Evolutionary conservation across 2,329 filamentous ascomycete genomes (phyloP).

Genomic region (Zasmidium angulare): DNA sequence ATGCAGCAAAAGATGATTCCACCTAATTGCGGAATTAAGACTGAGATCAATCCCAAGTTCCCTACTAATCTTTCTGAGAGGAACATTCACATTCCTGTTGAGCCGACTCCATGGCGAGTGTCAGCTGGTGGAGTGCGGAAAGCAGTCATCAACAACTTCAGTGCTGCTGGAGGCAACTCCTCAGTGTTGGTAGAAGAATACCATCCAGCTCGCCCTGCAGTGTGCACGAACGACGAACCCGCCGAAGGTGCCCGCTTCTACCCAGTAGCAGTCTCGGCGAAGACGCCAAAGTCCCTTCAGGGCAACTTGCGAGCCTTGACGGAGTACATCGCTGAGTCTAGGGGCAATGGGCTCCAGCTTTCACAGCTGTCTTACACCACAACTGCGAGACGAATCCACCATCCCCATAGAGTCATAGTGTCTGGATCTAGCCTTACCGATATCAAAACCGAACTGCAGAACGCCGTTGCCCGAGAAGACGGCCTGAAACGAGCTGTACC

Average conservation of each 20-base stretch:
- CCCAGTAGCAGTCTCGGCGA: slow-evolving; percentile 23
- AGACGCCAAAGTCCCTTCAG: slow-evolving; percentile 20
- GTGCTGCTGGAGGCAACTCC: slow-evolving; percentile 40
- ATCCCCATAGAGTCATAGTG: slow-evolving; percentile 16
- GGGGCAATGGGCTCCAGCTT: neutral
- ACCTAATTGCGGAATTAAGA: slow-evolving; percentile 10
- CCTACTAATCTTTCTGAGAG: slow-evolving; percentile 2
- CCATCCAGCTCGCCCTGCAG: neutral
- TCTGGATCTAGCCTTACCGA: neutral
- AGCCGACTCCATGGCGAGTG: neutral
- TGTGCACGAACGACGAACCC: neutral
- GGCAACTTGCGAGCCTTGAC: slow-evolving; percentile 10
- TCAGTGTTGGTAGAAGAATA: slow-evolving; percentile 29
- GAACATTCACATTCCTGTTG: slow-evolving; percentile 5
- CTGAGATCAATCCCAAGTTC: slow-evolving; percentile 12
- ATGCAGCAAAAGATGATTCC: slow-evolving; percentile 25
- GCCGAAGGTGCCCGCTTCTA: neutral
- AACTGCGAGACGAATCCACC: slow-evolving; percentile 27
- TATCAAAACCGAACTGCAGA: slow-evolving; percentile 17
- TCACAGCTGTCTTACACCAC: slow-evolving; percentile 23
- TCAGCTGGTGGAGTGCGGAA: neutral
- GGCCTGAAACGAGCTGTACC: slow-evolving; percentile 30
- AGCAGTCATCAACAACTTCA: slow-evolving; percentile 38
- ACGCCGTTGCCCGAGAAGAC: slow-evolving; percentile 30
- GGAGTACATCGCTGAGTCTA: slow-evolving; percentile 1